phyloP scores from a whole-genome alignment of 176 grass and related monocot species.

The Cenchrus purpureus region DNA sequence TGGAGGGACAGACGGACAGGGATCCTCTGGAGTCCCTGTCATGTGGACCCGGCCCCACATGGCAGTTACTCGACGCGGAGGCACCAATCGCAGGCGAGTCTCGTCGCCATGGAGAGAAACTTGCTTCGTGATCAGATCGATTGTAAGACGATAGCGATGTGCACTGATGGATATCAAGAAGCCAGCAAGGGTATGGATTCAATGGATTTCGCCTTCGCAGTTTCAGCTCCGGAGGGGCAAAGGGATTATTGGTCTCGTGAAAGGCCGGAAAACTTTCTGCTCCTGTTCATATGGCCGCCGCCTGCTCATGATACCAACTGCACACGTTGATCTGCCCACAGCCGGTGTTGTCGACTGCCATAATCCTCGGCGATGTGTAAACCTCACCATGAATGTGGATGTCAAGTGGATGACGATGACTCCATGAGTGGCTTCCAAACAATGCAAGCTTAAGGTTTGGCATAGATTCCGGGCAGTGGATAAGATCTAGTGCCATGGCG shows the following conservation, averaged over 20 bases:
- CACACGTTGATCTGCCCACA: neutral
- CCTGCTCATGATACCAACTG: neutral
- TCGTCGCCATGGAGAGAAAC: neutral
- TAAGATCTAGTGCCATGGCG: conserved; percentile 33
- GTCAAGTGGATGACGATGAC: neutral
- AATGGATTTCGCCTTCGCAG: neutral
- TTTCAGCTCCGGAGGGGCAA: neutral
- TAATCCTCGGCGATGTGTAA: neutral
- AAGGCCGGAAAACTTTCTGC: neutral
- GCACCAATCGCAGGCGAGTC: no score
- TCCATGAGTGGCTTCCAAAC: conserved; percentile 13
- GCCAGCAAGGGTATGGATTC: neutral
- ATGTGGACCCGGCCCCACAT: no score
- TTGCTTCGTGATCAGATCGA: neutral
- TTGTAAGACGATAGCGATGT: conserved; percentile 3
- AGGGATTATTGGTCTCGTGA: neutral
- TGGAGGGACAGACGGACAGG: neutral
- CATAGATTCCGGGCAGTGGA: conserved; percentile 41
- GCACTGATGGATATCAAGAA: neutral
- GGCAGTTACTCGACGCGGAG: no score
- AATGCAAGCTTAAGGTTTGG: conserved; percentile 9
- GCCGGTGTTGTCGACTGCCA: neutral
- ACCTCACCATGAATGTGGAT: neutral
- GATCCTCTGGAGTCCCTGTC: no score
- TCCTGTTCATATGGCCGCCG: no score